Evolutionary conservation across 257 asterid species (phyloP).

Genomic region (Gardenia jasminoides): DNA sequence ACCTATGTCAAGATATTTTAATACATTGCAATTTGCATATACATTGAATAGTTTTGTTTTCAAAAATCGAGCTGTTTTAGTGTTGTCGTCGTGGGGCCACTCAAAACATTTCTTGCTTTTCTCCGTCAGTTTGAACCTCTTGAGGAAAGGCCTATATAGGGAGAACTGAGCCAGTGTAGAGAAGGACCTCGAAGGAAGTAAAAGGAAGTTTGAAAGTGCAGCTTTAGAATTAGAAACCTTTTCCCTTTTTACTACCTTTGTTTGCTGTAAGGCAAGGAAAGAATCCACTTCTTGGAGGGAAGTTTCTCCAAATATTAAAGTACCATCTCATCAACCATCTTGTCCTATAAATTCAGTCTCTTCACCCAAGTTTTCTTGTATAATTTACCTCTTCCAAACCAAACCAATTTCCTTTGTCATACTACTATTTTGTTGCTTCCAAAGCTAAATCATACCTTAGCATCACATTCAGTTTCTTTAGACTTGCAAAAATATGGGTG

Average conservation of each 20-base stretch:
- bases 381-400: not conserved
- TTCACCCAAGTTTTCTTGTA: not conserved
- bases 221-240: constrained; percentile 31
- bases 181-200: constrained; percentile 23
- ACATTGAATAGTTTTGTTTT: too few relatives aligned
- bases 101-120: constrained; percentile 1
- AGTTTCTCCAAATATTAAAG: constrained; percentile 14
- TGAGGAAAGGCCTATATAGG: constrained; percentile 44
- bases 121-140: constrained; percentile 14
- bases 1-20: too few relatives aligned
- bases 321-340: not conserved
- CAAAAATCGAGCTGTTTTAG: not conserved
- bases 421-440: not conserved
- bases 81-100: constrained; percentile 17
- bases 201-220: constrained; percentile 22
- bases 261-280: constrained; percentile 22
- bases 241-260: constrained; percentile 3
- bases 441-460: not conserved
- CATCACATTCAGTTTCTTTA: too few relatives aligned
- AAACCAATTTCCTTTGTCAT: not conserved
- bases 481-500: constrained; percentile 47
- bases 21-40: too few relatives aligned
- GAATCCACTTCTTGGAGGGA: constrained; percentile 28
- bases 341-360: too few relatives aligned
- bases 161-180: constrained; percentile 3